Evolutionary conservation across 2,329 filamentous ascomycete genomes (phyloP), one percentile per base, ranked within the genome.

Genomic region (Aplosporella prunicola): DNA sequence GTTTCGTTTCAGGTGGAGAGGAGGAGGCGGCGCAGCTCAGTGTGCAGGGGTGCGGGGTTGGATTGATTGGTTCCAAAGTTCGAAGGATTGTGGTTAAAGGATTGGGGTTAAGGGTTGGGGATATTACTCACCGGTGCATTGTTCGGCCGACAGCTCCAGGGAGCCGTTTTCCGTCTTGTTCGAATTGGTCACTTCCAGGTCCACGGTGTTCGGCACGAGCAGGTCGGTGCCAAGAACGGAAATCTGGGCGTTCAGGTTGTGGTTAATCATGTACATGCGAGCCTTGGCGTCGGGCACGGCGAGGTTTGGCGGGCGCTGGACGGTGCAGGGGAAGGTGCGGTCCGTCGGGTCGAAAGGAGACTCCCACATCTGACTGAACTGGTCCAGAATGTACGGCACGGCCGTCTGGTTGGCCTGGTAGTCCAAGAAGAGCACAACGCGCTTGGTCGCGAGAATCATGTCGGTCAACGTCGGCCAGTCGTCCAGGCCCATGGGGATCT

Each of bases 331-430:
- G 56, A 94, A 93, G 1, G 58, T 56, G 3, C 76, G 62, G 49
- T 79, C 60, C 0, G 69, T 74, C 0, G 76, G 86, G 36, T 86
- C 83, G 55, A 93, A 95, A 0, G 84, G 83, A 1, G 87, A 89
- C 63, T 95, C 85, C 83, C 84, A 94, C 63, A 93, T 73, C 53
- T 93, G 82, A 5, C 74, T 74, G 64, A 94, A 95, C 60, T 95
- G 72, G 57, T 93, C 84, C 26, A 94, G 68, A 27, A 94, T 72
- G 76, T 85, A 95, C 0, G 88, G 86, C 13, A 85, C 80, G 14
- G 71, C 68, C 1, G 69, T 74, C 60, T 93, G 82, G 56, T 94
- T 78, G 46, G 86, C 83, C 8, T 50, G 49, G 26, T 62, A 63
- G 41, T 63, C 60, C 39, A 63, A 55, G 32, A 62, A 61, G 1